phyloP scores from a whole-genome alignment of 176 grass and related monocot species.

The Triticum monococcum region DNA sequence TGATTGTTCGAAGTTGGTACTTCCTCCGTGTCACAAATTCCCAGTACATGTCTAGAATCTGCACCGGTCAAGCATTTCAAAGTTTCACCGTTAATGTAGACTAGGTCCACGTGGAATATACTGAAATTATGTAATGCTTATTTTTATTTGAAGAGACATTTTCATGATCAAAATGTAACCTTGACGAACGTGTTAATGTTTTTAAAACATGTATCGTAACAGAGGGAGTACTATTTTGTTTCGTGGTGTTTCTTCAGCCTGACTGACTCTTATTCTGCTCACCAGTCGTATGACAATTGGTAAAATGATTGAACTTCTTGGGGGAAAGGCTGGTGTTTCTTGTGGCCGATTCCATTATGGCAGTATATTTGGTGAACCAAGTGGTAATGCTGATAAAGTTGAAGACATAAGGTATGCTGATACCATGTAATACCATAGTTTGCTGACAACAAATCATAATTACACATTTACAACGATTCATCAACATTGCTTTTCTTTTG shows the following conservation, averaged over 20 bases:
- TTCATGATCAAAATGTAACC: not conserved
- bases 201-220: not conserved
- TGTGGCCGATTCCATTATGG: constrained; percentile 88
- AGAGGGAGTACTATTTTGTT: not conserved
- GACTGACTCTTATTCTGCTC: constrained; percentile 7
- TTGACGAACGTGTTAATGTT: not conserved
- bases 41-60: not conserved
- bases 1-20: not conserved
- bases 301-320: constrained; percentile 99
- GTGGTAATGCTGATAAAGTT: constrained; percentile 85
- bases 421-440: constrained; percentile 13
- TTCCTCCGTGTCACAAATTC: not conserved
- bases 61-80: not conserved
- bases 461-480: not conserved
- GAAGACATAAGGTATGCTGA: constrained; percentile 79
- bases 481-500: constrained; percentile 29
- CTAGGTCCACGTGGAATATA: not conserved
- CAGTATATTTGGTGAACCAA: constrained; percentile 91
- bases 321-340: constrained; percentile 96
- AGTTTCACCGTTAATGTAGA: not conserved
- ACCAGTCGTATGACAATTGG: constrained; percentile 95
- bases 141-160: not conserved
- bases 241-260: not conserved
- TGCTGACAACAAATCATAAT: not conserved
- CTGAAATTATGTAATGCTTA: not conserved